Base-by-base conservation (phyloP, 164 flowering plant genomes). In the Aristolochia fimbriata region DNA sequence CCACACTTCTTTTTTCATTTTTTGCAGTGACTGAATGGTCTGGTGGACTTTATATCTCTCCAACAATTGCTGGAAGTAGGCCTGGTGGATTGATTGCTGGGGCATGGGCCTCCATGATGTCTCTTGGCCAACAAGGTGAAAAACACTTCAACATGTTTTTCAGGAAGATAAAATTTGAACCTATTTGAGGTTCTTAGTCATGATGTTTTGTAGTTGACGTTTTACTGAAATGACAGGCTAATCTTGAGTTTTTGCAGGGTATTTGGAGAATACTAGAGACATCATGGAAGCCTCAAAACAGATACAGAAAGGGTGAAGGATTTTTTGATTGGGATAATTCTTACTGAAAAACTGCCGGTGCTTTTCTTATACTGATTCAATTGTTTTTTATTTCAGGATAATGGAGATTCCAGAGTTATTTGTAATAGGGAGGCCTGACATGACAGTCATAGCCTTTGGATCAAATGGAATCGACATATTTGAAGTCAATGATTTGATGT, bases 81-180 rank as follows among this genome's bases (percentile, higher is more conserved):
- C 94, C 96, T 53, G 97, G 98, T 27, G 78, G 90, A 49, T 72
- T 92, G 75, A 83, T 86, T 74, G 98, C 98, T 52, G 97, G 98
- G 23, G 96, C 98, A 62, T 87, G 96, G 98, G 96, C 98, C 11
- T 88, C 98, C 56, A 81, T 92, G 96, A 77, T 92, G 77, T 80
- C 91, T 61, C 60, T 87, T 54, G 98, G 98, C 24, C 68, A 70
- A 57, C 88, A 93, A 87, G 98, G 98, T 92, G 59, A 68, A 12
- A 53, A 49, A 22, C n/a, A n/a, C n/a, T n/a, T n/a, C n/a, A n/a
- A 6, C 24, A 27, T 15, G 1, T 23, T 22, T 19, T 49, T 8
- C 16, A 49, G 12, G 51, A 50, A 16, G 5, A n/a, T 27, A 20
- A 23, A 2, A 54, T 3, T 22, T 54, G 22, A 10, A 11, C 8